Evolutionary conservation across 2,329 filamentous ascomycete genomes (phyloP).

Genomic region (Ceratocystis smalleyi): DNA sequence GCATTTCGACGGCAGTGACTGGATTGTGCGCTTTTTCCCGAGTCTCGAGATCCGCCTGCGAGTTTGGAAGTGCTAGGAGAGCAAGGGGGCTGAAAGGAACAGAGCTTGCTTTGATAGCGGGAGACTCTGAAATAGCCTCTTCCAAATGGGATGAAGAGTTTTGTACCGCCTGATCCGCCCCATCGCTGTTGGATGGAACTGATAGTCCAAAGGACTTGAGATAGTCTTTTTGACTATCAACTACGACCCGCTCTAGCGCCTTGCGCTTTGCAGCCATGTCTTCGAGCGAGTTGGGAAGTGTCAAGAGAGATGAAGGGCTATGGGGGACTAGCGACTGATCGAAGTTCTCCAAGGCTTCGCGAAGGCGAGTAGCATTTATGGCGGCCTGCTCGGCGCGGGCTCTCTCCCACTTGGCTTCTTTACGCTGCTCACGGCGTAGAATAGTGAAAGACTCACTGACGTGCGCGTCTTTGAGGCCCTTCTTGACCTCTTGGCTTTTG

Average conservation of each 20-base stretch:
- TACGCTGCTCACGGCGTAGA: slow-evolving; percentile 62
- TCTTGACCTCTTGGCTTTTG: slow-evolving; percentile 60
- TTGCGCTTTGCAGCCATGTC: slow-evolving; percentile 22
- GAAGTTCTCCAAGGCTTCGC: slow-evolving; percentile 27
- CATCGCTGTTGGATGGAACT: not conserved
- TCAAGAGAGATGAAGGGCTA: slow-evolving; percentile 32
- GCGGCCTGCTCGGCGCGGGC: slow-evolving; percentile 76
- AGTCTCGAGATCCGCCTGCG: slow-evolving; percentile 2
- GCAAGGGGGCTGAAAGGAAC: slow-evolving; percentile 10
- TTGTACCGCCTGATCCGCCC: not conserved
- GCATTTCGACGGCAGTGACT: not conserved
- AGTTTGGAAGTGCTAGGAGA: slow-evolving; percentile 9
- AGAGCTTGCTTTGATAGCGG: not conserved
- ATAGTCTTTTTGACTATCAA: slow-evolving; percentile 13
- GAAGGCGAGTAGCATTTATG: slow-evolving; percentile 50
- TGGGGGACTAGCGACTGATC: slow-evolving; percentile 22
- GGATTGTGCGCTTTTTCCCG: not conserved
- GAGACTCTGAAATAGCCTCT: not conserved
- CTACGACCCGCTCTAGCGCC: slow-evolving; percentile 6
- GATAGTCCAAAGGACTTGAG: slow-evolving; percentile 10
- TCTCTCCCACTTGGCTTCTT: slow-evolving; percentile 75
- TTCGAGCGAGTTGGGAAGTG: slow-evolving; percentile 39
- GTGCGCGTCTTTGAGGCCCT: slow-evolving; percentile 44
- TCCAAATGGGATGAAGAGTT: not conserved
- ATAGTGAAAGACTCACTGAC: slow-evolving; percentile 74